Conservation (phyloP, 78 protist species). For the Dictyostelium firmibasis region DNA sequence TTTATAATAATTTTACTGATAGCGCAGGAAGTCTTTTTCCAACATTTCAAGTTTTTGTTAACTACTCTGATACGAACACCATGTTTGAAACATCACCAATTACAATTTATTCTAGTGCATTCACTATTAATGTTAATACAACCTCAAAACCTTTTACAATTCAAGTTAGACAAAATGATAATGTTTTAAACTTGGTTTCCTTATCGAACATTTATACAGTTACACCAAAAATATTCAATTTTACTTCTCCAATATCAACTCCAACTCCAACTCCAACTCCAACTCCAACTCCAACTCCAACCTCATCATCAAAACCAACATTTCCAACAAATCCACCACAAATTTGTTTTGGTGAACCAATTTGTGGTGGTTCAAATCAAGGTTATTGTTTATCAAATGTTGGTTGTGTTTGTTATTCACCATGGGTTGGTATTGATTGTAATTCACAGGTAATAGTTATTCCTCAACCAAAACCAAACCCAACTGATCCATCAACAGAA, state of each 20-base stretch:
- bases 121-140: background rate
- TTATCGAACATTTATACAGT: background rate
- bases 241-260: background rate
- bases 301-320: background rate
- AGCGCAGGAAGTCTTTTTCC: background rate
- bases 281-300: background rate
- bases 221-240: background rate
- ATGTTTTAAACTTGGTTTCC: background rate
- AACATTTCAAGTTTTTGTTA: background rate
- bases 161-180: background rate
- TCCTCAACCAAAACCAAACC: background rate
- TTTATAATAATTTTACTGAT: background rate
- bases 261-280: background rate
- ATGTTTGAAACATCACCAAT: background rate
- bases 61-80: background rate
- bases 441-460: background rate
- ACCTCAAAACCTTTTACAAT: background rate
- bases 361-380: background rate
- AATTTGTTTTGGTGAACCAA: background rate
- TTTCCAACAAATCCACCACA: background rate
- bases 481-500: background rate
- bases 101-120: background rate
- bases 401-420: background rate
- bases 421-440: slow-evolving; percentile 1
- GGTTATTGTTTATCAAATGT: background rate